phyloP scores from a whole-genome alignment of 1,139 yeast species.

The Kodamaea fungicola region DNA sequence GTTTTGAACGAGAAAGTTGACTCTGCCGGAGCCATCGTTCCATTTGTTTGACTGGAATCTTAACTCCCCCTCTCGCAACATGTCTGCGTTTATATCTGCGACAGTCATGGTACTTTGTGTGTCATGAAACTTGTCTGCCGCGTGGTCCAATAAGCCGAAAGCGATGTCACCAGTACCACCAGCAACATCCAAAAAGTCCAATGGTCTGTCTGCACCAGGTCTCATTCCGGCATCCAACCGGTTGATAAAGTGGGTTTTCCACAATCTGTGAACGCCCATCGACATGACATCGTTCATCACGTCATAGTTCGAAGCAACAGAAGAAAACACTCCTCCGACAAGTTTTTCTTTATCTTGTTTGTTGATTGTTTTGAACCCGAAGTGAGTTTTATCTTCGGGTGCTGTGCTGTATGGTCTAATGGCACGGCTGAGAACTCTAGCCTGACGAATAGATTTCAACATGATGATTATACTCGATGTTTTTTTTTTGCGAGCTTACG shows the following conservation, averaged over 20 bases:
- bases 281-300: slow-evolving; percentile 98
- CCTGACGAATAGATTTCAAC: slow-evolving; percentile 1
- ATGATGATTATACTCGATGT: background rate
- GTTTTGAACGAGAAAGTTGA: slow-evolving; percentile 81
- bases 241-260: slow-evolving; percentile 90
- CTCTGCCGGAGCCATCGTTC: slow-evolving; percentile 57
- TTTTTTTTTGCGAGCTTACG: slow-evolving; percentile 1
- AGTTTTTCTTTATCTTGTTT: slow-evolving; percentile 78
- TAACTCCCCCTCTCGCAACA: slow-evolving; percentile 88
- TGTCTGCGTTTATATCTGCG: slow-evolving; percentile 93
- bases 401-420: slow-evolving; percentile 4
- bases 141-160: slow-evolving; percentile 89
- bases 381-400: slow-evolving; percentile 64
- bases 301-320: slow-evolving; percentile 93
- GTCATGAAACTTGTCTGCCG: slow-evolving; percentile 76
- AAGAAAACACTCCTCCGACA: slow-evolving; percentile 87
- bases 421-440: background rate
- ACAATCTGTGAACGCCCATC: slow-evolving; percentile 86
- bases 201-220: slow-evolving; percentile 74
- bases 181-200: slow-evolving; percentile 91
- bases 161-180: slow-evolving; percentile 99
- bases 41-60: slow-evolving; percentile 56
- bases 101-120: slow-evolving; percentile 76
- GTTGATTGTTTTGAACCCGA: slow-evolving; percentile 85
- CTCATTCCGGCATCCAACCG: slow-evolving; percentile 92